Evolutionary conservation across 1,284 basidiomycete genomes (phyloP), one percentile per base, ranked within the genome.

Genomic region (Ceratobasidium sp.): DNA sequence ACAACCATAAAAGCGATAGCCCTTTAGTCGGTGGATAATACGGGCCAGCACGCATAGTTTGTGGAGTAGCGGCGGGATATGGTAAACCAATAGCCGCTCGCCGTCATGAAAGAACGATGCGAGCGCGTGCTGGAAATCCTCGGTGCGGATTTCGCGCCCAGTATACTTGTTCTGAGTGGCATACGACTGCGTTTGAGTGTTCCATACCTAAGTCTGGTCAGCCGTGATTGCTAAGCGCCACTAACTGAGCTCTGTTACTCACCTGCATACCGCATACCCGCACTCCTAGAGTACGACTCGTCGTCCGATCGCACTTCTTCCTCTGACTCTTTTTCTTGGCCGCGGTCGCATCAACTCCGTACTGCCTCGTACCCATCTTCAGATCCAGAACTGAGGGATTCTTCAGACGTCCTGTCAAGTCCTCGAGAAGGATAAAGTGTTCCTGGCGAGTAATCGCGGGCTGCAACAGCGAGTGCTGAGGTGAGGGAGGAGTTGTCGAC

Each of bases 181-280:
- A 84, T 98, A 99, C 28, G 92, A 89, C 80, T 94, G 89, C 26
- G 91, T 91, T 77, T 86, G 87, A 79, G 91, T 89, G 84, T 97
- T 94, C 95, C 95, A 98, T 28, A 98, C 95, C 96, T 98, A 80
- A 13, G 51, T 39, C 11, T 23, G 26, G 11, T 39, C 60, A 58
- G 42, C 2, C 65, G 3, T 28, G n/a, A 39, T 10, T 35, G 11
- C 15, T 37, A 31, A 71, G 26, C 56, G n/a, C 23, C 60, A 17
- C 28, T 26, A 37, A 23, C 28, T 35, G 47, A 78, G 28, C 78
- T 51, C 76, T 66, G 66, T 63, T 47, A 82, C 92, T 86, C 81
- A 97, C 97, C 91, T 99, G 98, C 96, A 99, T 99, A 8, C 97
- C 98, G 83, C 97, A 99, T 78, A 99, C 92, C 79, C 97, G 89